Base-by-base conservation (phyloP, 2,329 filamentous ascomycete genomes). In the Didymella segeticola region DNA sequence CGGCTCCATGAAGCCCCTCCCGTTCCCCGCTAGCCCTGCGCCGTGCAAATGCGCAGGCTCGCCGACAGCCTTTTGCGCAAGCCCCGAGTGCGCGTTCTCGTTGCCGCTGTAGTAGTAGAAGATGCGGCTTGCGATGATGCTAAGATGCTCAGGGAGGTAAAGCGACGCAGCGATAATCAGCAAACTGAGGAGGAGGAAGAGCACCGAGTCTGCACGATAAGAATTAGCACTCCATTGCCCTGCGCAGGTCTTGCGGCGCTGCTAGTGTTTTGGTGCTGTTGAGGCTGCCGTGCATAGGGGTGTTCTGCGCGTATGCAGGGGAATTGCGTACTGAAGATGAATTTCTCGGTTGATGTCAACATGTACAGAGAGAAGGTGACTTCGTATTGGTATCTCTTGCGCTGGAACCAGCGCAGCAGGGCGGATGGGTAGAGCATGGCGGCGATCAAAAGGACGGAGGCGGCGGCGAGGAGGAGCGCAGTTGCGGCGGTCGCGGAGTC, bases 331-430 rank as follows among this genome's bases (percentile, higher is more conserved):
- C 95, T 98, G 79, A 98, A 96, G 68, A 96, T 88, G 78, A 96
- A 93, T 77, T 96, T 96, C 81, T 99, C 95, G 46, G 89, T 92
- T 1, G 92, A 89, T 30, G 93, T 97, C 67, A 97, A 89, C 90
- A 99, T 98, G 83, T 99, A 98, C 22, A 98, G 85, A 57, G 90
- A 89, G 77, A 96, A 95, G 11, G 93, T 97, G 75, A 98, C 93
- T 80, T 99, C 95, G 74, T 98, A 92, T 81, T 98, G 95, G 82
- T 98, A 97, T 75, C 93, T 88, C 83, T 99, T 99, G 77, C 93
- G 86, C 77, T 92, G 88, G 64, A 98, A 83, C 91, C 93, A 97
- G 75, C 88, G 87, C 62, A 90, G 84, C 67, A 96, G 73, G 26
- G 78, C 77, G 22, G 80, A 79, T 10, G 83, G 76, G 56, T 78